These are phyloP conservation scores for Udeniomyces megalosporus DNA, from an alignment of 768 basidiomycete species.

Conservation along the genomic window DNA sequence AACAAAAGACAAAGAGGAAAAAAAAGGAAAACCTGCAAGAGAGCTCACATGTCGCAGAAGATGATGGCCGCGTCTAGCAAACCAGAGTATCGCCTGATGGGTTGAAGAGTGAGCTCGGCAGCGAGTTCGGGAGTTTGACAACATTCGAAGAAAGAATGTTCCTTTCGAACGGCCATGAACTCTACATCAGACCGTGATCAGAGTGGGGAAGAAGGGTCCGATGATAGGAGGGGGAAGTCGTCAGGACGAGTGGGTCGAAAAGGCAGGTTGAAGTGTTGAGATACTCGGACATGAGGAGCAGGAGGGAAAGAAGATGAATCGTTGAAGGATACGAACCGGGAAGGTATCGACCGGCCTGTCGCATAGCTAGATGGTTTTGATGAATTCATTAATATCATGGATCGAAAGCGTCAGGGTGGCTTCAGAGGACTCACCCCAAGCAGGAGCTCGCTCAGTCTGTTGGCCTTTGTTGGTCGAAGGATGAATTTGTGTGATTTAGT, in stretches of 20 bases:
- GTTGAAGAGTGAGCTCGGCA: constrained; percentile 77
- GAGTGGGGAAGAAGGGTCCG: not conserved
- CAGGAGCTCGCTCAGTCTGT: constrained; percentile 77
- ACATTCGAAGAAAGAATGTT: constrained; percentile 86
- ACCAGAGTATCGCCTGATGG: constrained; percentile 70
- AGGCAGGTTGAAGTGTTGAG: not conserved
- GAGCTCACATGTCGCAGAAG: constrained; percentile 68
- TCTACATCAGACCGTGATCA: too few species aligned
- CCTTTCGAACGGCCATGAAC: constrained; percentile 68
- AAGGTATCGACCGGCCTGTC: constrained; percentile 87
- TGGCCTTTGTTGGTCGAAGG: constrained; percentile 39
- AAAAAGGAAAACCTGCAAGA: not conserved
- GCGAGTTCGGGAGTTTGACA: constrained; percentile 85
- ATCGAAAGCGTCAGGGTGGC: too few species aligned
- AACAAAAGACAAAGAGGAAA: too few species aligned
- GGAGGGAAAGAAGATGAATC: not conserved
- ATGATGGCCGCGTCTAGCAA: constrained; percentile 92
- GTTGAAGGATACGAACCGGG: constrained; percentile 42
- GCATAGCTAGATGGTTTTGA: constrained; percentile 42
- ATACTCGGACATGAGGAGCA: not conserved
- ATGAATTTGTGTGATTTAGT: not conserved
- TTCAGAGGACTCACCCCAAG: constrained; percentile 42
- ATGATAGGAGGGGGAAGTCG: not conserved
- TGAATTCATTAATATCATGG: too few species aligned
- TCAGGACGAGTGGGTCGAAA: constrained; percentile 14